Evolutionary conservation across 345 rosid genomes (phyloP).

Genomic region (Dipteronia sinensis): DNA sequence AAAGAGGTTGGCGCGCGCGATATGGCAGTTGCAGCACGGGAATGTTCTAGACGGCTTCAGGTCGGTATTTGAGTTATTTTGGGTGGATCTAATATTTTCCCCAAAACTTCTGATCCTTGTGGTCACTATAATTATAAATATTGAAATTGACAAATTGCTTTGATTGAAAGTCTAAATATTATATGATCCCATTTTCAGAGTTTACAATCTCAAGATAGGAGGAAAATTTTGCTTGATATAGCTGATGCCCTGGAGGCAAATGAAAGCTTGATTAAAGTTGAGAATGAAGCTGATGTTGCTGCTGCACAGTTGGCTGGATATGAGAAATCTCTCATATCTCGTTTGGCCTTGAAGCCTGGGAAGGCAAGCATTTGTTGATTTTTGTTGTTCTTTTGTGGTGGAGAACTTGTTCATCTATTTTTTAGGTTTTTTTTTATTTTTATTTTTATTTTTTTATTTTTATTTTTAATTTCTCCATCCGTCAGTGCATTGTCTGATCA

Average conservation of each 20-base stretch:
- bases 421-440: background rate
- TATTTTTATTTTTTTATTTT: no score
- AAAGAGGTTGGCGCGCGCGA: constrained; percentile 46
- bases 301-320: constrained; percentile 53
- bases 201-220: constrained; percentile 47
- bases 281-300: constrained; percentile 58
- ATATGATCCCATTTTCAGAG: constrained; percentile 30
- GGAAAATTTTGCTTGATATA: constrained; percentile 45
- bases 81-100: background rate
- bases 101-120: background rate
- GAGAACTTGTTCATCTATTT: background rate
- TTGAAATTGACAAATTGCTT: background rate
- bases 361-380: constrained; percentile 43
- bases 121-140: background rate
- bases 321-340: constrained; percentile 47
- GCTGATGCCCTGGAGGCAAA: constrained; percentile 58
- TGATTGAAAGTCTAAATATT: constrained; percentile 2
- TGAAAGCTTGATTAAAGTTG: constrained; percentile 44
- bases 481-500: background rate
- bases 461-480: background rate
- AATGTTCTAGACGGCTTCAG: constrained; percentile 61
- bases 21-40: constrained; percentile 61
- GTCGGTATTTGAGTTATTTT: constrained; percentile 24
- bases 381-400: background rate
- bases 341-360: constrained; percentile 55